Evolutionary conservation across 2,329 filamentous ascomycete species (phyloP).

Genomic region (Chaetomium olivaceum): DNA sequence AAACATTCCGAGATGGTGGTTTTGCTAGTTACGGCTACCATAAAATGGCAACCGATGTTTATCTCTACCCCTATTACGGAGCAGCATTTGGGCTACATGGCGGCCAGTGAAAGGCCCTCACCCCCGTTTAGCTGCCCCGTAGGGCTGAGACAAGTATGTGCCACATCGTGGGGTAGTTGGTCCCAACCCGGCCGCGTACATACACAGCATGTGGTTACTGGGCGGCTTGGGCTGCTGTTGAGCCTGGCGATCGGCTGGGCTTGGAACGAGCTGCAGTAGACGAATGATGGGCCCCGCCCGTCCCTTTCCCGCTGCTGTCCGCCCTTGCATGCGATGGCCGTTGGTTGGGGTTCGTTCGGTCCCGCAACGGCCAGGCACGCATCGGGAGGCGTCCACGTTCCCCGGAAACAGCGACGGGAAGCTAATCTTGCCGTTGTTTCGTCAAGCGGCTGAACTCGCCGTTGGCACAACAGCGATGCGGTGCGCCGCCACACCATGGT

Average conservation of each 20-base stretch:
- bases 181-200: not conserved
- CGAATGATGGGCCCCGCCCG: not conserved
- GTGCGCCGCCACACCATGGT: not conserved
- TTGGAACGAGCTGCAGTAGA: not conserved
- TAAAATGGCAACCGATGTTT: too few species aligned
- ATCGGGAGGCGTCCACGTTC: not conserved
- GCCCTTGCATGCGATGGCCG: not conserved
- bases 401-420: not conserved
- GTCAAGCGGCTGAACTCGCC: not conserved
- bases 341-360: slow-evolving; percentile 2
- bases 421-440: not conserved
- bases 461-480: not conserved
- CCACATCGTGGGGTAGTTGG: slow-evolving; percentile 1
- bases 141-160: not conserved
- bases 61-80: not conserved
- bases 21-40: too few species aligned
- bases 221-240: not conserved
- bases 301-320: not conserved
- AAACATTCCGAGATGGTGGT: not conserved
- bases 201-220: too few species aligned
- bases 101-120: not conserved
- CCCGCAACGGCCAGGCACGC: not conserved
- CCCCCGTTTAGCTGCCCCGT: not conserved
- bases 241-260: not conserved
- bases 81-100: not conserved